These are phyloP conservation scores for Komagataella mondaviorum DNA, from an alignment of 805 yeast genomes.

Conservation along the genomic window DNA sequence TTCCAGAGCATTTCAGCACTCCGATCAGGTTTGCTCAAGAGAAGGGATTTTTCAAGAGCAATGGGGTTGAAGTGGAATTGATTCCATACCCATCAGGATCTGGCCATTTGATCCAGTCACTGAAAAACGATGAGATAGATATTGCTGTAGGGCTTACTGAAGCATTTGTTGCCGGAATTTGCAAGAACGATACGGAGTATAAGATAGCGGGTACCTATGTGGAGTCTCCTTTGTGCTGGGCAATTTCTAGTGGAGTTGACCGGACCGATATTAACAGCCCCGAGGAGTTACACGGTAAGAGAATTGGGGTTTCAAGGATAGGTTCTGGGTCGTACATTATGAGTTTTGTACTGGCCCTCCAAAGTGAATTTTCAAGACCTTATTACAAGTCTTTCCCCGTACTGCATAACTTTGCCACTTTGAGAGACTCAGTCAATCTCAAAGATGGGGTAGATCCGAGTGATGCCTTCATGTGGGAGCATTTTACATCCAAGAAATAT, in stretches of 20 bases:
- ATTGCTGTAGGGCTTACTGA: constrained; percentile 85
- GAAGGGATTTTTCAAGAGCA: constrained; percentile 38
- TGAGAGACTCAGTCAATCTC: constrained; percentile 69
- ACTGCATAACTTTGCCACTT: constrained; percentile 54
- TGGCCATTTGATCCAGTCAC: constrained; percentile 70
- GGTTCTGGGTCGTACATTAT: constrained; percentile 89
- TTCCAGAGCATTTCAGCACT: constrained; percentile 88
- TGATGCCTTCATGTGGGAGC: constrained; percentile 95
- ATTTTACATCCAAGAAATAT: constrained; percentile 78
- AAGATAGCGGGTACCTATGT: constrained; percentile 75
- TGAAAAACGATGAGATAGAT: constrained; percentile 52
- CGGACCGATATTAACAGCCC: constrained; percentile 41
- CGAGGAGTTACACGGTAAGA: constrained; percentile 42
- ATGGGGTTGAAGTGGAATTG: constrained; percentile 43
- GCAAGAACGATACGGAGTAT: constrained; percentile 51
- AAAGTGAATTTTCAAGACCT: constrained; percentile 37
- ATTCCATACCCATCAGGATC: constrained; percentile 76
- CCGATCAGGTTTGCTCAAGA: constrained; percentile 63
- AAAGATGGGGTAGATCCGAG: constrained; percentile 28
- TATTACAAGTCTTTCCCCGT: constrained; percentile 41
- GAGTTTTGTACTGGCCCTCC: constrained; percentile 72
- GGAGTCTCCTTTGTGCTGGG: constrained; percentile 75
- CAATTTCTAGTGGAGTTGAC: constrained; percentile 62
- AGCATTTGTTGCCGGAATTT: constrained; percentile 75
- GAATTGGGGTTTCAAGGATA: constrained; percentile 71